Evolutionary conservation across 306 rosid species (phyloP), one percentile per base, ranked within the genome.

Genomic region (Prunus armeniaca): DNA sequence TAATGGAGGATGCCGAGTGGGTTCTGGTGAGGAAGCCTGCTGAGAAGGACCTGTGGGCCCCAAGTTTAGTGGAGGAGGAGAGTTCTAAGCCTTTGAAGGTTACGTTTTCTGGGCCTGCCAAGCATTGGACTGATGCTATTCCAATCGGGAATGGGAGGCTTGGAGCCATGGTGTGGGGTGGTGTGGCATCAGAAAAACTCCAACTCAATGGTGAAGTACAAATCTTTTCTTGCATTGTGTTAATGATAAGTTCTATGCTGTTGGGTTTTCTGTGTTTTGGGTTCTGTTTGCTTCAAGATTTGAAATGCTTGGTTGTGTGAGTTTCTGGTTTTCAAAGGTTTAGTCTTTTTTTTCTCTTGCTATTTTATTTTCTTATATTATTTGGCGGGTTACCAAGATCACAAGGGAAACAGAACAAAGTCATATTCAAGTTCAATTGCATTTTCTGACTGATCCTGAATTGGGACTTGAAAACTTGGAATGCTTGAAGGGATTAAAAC

Each of bases 131-230:
- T 1, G 97, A 91, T 72, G 97, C 98, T 11, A 68, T 91, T 63
- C 98, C 98, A 10, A 85, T 94, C 61, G 98, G 97, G 14, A 94
- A 94, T 89, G 98, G 98, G 43, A 85, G 93, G 45, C 97, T 94
- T 27, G 98, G 98, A 15, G 97, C 95, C 61, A 91, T 94, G 97
- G 82, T 94, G 25, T 94, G 96, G 95, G 98, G 98, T 69, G 96
- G 89, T 12, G 96, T 94, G 0, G 82, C 83, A 0, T 69, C 89
- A 0, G 98, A 94, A 70, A 63, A 84, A 85, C 90, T 94, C 49
- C 98, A 90, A 85, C 97, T 94, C 78, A 94, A 89, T 83, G 98
- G 98, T 93, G 79, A 71, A 62, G 11, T 49, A 34, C 67, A 9
- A 0, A 25, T 22, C 68, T 76, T 8, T 22, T 1, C 9, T 71